Evolutionary conservation across 371 early-diverging fungal genomes (phyloP).

Genomic region (Rhizopus arrhizus): DNA sequence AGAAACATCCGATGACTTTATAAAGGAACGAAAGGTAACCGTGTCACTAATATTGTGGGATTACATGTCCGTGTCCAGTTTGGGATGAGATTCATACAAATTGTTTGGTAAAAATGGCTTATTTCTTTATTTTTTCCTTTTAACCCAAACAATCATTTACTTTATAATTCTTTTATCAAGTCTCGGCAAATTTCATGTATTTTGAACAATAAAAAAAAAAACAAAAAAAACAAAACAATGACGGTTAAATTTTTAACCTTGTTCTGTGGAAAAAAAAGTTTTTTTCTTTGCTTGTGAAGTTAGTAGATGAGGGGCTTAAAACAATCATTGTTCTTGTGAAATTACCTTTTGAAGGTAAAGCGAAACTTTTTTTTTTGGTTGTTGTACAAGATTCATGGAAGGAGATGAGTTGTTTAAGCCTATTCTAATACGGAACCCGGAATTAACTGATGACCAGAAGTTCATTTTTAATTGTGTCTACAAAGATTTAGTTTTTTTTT

Average conservation of each 20-base stretch:
- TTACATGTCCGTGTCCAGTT: not conserved
- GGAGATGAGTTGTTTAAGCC: not conserved
- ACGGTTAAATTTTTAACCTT: not conserved
- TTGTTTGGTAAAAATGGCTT: not conserved
- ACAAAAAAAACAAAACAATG: too few species aligned
- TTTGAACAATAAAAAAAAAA: too few species aligned
- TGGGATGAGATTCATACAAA: not conserved
- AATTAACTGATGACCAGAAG: constrained; percentile 13
- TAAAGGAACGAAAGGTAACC: too few species aligned
- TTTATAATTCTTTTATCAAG: too few species aligned
- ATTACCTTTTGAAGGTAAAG: constrained; percentile 4
- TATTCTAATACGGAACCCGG: constrained; percentile 17
- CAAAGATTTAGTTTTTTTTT: constrained; percentile 5
- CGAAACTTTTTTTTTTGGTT: constrained; percentile 2
- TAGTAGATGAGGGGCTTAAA: not conserved
- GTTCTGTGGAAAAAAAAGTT: not conserved
- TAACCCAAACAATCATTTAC: not conserved
- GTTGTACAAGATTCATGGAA: constrained; percentile 9
- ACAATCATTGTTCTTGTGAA: not conserved
- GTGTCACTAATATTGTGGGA: not conserved
- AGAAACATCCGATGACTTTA: not conserved
- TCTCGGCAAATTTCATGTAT: too few species aligned
- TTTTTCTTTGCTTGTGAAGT: too few species aligned
- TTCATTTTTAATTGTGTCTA: constrained; percentile 2
- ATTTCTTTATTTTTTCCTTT: not conserved